Evolutionary conservation across 140 eudicot species (phyloP), one percentile per base, ranked within the genome.

Genomic region (Bidens hawaiensis): DNA sequence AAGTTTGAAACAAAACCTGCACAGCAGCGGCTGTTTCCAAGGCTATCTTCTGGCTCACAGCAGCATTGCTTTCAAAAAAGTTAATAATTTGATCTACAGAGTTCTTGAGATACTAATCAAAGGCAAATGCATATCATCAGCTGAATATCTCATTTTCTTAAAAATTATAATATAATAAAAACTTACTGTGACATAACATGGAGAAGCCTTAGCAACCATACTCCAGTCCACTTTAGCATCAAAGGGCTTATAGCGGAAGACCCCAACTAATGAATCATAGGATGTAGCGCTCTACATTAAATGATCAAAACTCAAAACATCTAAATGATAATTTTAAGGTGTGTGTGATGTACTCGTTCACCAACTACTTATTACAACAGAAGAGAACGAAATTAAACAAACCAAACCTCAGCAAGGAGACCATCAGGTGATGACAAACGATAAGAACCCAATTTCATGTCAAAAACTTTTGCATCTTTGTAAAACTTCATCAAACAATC

Each of bases 1-100:
- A 48, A 6, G 13, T 48, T 2, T 48, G 33, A 46, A 71, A 65
- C 43, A 79, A 57, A 71, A 94, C 99, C 97, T 94, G 99, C 74
- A 94, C 85, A 12, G 99, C 99, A 41, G 99, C 94, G 12, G 97
- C 99, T 56, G 99, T 94, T 81, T 94, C 99, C 89, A 83, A 76
- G 53, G 95, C 99, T 79, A 94, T 71, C 60, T 89, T 74, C 81
- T 88, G 95, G 70, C 95, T 88, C 42, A 94, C 95, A 73, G 79
- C 85, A 38, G 95, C 83, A 77, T 83, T 81, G 74, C 94, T 89
- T 79, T 88, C 78, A 60, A 88, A 94, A 53, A 94, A 94, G 81
- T 83, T 81, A 56, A 83, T 50, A 33, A 94, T 85, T 71, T 64
- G 86, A 76, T 88, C 93, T 46, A 94, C 55, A 17, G 99, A 76